A percentile compares a stretch with the other conserved stretches of the same genome.
phyloP scores from a whole-genome alignment of 179 eudicot genomes.

The Silene coronaria region DNA sequence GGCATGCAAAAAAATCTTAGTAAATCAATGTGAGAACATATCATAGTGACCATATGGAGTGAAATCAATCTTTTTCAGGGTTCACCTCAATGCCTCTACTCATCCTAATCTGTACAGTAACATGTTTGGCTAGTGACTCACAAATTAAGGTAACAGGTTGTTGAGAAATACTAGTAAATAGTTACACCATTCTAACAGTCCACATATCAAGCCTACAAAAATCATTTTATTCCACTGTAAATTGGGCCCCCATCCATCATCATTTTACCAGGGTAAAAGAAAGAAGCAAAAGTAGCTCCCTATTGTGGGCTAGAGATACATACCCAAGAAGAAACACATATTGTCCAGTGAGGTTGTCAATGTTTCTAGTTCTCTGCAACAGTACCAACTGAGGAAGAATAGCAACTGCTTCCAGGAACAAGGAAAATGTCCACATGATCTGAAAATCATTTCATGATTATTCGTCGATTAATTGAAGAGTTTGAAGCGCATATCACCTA shows the following conservation, averaged over 20 bases:
- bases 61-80: background rate
- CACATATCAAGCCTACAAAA: background rate
- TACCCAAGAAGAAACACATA: conserved; percentile 92
- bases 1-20: background rate
- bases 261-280: background rate
- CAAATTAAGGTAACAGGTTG: background rate
- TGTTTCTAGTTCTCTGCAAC: conserved; percentile 95
- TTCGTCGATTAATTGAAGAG: background rate
- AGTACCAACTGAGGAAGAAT: conserved; percentile 92
- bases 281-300: background rate
- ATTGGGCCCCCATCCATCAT: background rate
- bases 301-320: conserved; percentile 19
- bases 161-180: background rate
- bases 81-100: background rate
- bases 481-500: background rate
- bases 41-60: background rate
- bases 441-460: conserved; percentile 22
- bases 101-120: background rate
- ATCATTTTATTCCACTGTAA: background rate
- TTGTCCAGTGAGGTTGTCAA: conserved; percentile 96
- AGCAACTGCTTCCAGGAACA: conserved; percentile 92
- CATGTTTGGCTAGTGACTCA: background rate
- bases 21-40: background rate
- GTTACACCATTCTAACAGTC: background rate
- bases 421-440: conserved; percentile 96